A percentile compares a stretch with the other conserved stretches of the same genome.
Conservation (phyloP, 352 stramenopile species). For the Plasmopara viticola region DNA sequence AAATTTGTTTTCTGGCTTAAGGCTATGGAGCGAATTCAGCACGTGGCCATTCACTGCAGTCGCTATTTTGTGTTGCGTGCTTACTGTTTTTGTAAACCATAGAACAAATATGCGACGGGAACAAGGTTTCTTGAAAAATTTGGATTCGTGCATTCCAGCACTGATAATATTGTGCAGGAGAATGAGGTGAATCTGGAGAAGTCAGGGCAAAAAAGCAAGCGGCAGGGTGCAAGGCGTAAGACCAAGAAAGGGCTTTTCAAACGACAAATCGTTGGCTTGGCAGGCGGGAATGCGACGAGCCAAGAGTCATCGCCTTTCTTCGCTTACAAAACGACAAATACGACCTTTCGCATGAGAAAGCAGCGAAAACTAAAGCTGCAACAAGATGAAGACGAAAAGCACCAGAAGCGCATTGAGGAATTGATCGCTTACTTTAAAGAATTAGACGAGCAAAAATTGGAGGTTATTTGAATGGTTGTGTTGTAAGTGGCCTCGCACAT, state of each 20-base stretch:
- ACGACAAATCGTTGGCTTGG: conserved; percentile 8
- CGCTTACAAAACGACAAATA: conserved; percentile 37
- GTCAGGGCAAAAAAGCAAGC: conserved; percentile 14
- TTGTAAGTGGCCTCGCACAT: conserved; percentile 5
- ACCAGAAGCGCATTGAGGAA: conserved; percentile 47
- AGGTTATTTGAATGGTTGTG: conserved; percentile 25
- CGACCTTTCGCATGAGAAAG: conserved; percentile 42
- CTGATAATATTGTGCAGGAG: conserved; percentile 13
- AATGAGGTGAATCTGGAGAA: conserved; percentile 21
- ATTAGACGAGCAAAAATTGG: conserved; percentile 50
- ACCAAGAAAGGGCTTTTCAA: conserved; percentile 13
- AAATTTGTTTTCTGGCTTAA: conserved; percentile 1
- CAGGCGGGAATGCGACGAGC: conserved; percentile 1
- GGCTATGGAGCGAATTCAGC: conserved; percentile 3
- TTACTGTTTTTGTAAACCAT: neutral
- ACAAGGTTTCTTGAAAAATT: conserved; percentile 12
- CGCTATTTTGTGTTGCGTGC: neutral
- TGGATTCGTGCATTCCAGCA: neutral
- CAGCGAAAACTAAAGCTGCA: conserved; percentile 30
- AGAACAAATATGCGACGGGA: conserved; percentile 17
- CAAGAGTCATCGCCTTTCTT: conserved; percentile 54
- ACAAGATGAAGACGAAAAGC: conserved; percentile 29
- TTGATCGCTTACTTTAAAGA: conserved; percentile 56
- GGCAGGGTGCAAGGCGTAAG: conserved; percentile 3
- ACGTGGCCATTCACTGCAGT: neutral